Evolutionary conservation across 1,284 basidiomycete species (phyloP).

Genomic region (Boletellus dicymbophilus): DNA sequence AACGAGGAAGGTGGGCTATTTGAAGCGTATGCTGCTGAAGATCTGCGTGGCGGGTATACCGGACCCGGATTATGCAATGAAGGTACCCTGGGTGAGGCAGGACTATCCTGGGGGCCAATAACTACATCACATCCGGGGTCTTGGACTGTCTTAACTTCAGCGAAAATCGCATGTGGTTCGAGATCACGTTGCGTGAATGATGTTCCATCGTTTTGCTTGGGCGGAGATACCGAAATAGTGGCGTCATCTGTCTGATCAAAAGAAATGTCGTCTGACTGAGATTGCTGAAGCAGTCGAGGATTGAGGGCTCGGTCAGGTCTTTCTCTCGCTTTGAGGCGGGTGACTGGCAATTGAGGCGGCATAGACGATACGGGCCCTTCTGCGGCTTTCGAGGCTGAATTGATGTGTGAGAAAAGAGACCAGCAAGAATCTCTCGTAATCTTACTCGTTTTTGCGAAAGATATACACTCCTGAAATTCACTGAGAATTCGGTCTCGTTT

Average conservation of each 20-base stretch:
- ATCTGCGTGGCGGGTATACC: constrained; percentile 19
- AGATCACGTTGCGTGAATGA: constrained; percentile 5
- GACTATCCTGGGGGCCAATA: constrained; percentile 3
- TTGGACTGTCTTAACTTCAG: constrained; percentile 7
- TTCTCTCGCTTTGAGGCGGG: constrained; percentile 2
- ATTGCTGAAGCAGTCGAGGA: constrained; percentile 12
- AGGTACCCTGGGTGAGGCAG: constrained; percentile 28
- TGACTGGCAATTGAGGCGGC: constrained; percentile 34
- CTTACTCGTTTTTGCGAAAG: constrained; percentile 76
- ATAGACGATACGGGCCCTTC: constrained; percentile 63
- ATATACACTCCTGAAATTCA: constrained; percentile 85
- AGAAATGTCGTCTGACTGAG: constrained; percentile 1
- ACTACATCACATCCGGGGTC: constrained; percentile 5
- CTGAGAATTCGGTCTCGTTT: constrained; percentile 67
- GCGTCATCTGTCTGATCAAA: constrained; percentile 1
- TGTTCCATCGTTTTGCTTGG: constrained; percentile 1
- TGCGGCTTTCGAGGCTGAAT: constrained; percentile 55
- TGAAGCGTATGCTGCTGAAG: constrained; percentile 14
- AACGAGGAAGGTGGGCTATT: constrained; percentile 32
- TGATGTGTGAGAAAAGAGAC: constrained; percentile 1
- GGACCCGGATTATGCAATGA: constrained; percentile 16
- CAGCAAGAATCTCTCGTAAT: background rate
- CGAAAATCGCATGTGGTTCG: constrained; percentile 2
- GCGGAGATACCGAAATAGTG: background rate
- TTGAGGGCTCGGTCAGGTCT: constrained; percentile 28